Conservation (phyloP, 108 stramenopile genomes). For the Fistulifera pelliculosa region DNA sequence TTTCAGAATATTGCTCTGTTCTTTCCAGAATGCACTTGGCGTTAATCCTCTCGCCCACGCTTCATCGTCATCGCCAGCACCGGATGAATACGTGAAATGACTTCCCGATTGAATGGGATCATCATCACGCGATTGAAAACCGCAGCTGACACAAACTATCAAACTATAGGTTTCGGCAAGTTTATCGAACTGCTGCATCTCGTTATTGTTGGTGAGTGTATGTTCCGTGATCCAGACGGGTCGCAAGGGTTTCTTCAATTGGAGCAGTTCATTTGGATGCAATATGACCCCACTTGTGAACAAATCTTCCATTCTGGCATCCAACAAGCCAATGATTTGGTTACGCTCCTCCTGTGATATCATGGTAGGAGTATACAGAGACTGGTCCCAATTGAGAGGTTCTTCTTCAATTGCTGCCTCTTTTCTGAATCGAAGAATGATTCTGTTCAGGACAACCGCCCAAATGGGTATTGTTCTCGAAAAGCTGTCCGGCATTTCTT, state of each 20-base stretch:
- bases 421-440: constrained; percentile 30
- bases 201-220: not conserved
- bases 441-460: constrained; percentile 57
- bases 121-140: no score
- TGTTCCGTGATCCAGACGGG: constrained; percentile 20
- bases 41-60: constrained; percentile 53
- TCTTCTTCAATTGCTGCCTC: constrained; percentile 8
- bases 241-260: constrained; percentile 24
- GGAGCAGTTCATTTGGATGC: constrained; percentile 19
- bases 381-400: constrained; percentile 25
- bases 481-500: constrained; percentile 58
- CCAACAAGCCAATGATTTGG: constrained; percentile 31
- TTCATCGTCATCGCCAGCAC: constrained; percentile 74
- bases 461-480: constrained; percentile 72
- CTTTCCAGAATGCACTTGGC: constrained; percentile 48
- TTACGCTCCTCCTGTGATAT: constrained; percentile 40
- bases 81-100: constrained; percentile 40
- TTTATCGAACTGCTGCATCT: not conserved
- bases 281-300: constrained; percentile 49
- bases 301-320: constrained; percentile 40
- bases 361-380: constrained; percentile 41
- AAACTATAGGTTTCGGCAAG: not conserved
- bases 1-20: constrained; percentile 9
- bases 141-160: not conserved
- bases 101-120: no score